Evolutionary conservation across 805 yeast species (phyloP).

Genomic region (Metschnikowia orientalis): DNA sequence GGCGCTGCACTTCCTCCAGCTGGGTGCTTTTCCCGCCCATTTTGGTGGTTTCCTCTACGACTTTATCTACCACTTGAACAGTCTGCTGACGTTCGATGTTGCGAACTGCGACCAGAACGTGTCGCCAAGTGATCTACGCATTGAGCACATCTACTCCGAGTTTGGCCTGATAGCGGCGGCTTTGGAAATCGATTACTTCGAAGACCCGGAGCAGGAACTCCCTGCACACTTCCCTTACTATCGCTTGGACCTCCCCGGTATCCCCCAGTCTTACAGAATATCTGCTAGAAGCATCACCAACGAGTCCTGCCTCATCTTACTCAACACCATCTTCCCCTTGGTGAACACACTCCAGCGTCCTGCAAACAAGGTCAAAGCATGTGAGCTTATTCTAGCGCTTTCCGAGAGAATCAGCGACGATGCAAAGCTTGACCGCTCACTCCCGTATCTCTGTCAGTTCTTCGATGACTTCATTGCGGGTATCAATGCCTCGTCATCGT

Average conservation of each 20-base stretch:
- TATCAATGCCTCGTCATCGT: not conserved
- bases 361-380: conserved; percentile 57
- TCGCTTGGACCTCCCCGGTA: conserved; percentile 48
- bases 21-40: conserved; percentile 55
- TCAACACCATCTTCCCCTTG: conserved; percentile 56
- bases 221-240: conserved; percentile 22
- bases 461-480: conserved; percentile 51
- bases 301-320: conserved; percentile 40
- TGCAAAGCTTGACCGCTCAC: conserved; percentile 74
- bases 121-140: conserved; percentile 41
- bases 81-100: conserved; percentile 15
- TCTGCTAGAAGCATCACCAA: conserved; percentile 21
- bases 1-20: conserved; percentile 52
- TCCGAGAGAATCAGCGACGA: conserved; percentile 78
- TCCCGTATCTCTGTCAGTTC: conserved; percentile 75
- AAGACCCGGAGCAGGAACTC: not conserved
- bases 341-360: conserved; percentile 59
- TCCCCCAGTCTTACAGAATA: conserved; percentile 42
- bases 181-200: conserved; percentile 22
- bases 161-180: conserved; percentile 43
- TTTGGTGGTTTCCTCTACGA: conserved; percentile 68
- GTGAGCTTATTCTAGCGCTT: conserved; percentile 71
- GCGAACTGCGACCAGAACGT: conserved; percentile 18
- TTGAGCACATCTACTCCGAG: conserved; percentile 55
- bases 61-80: conserved; percentile 45